Percentiles rank a stretch among this genome's conserved stretches.
phyloP scores from a whole-genome alignment of 495 filamentous ascomycete genomes.

The Copromyces sp. region DNA sequence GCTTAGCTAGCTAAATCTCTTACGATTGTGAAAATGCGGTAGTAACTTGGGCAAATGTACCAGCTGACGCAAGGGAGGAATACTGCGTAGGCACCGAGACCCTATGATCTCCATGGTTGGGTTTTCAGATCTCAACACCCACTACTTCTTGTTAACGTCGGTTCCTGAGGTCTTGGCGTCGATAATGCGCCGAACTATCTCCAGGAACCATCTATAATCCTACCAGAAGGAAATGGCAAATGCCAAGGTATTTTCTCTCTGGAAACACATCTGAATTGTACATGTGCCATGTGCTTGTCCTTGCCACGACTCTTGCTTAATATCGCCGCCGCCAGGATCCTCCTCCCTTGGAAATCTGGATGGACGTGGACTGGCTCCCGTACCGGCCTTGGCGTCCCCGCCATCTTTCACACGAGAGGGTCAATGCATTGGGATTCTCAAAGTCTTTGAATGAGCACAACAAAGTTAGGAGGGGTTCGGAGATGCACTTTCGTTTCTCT shows the following conservation, averaged over 20 bases:
- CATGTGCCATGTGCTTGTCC: background rate
- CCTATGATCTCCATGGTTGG: background rate
- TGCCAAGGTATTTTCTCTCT: background rate
- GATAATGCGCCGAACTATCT: background rate
- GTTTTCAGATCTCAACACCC: background rate
- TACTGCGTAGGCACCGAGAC: background rate
- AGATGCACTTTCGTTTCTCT: background rate
- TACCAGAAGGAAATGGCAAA: background rate
- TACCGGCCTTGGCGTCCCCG: background rate
- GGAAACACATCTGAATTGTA: background rate
- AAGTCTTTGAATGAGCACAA: background rate
- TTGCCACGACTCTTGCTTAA: background rate
- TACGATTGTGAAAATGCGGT: too few species aligned
- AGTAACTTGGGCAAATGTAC: background rate
- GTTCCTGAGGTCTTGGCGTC: background rate
- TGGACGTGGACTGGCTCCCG: background rate
- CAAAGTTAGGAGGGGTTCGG: background rate
- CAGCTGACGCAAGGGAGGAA: background rate
- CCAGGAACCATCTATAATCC: background rate
- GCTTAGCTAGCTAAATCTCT: too few species aligned
- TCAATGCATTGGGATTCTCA: background rate
- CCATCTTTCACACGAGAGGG: background rate
- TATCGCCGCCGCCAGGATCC: background rate
- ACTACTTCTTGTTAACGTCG: background rate
- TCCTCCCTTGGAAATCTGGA: background rate